Percentiles rank a stretch among this genome's conserved stretches.
Evolutionary conservation across 768 basidiomycete genomes (phyloP).

Genomic region (Lactifluus volemus): DNA sequence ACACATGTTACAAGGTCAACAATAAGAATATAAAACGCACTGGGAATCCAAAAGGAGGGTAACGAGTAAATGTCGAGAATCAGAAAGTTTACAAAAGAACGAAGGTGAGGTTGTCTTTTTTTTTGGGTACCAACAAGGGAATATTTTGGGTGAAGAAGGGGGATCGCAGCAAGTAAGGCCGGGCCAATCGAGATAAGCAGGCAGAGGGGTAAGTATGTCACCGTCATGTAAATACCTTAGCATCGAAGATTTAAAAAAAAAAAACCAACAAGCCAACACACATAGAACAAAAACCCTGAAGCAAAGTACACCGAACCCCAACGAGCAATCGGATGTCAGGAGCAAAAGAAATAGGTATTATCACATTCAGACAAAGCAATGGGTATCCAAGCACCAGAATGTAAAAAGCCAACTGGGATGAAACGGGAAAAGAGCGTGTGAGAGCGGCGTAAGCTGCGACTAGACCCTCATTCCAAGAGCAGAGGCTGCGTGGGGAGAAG

Average conservation of each 20-base stretch:
- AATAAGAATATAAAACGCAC: constrained; percentile 16
- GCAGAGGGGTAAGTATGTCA: neutral
- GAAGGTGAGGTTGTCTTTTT: neutral
- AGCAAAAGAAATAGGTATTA: constrained; percentile 1
- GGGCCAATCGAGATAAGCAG: neutral
- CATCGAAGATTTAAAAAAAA: neutral
- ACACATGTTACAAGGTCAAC: constrained; percentile 13
- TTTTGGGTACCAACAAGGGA: neutral
- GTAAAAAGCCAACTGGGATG: neutral
- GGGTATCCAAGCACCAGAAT: constrained; percentile 2
- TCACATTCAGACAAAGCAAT: neutral
- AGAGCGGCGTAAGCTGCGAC: neutral
- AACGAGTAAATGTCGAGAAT: neutral
- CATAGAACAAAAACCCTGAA: constrained; percentile 6
- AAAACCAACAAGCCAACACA: neutral
- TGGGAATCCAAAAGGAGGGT: constrained; percentile 2
- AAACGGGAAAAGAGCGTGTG: neutral
- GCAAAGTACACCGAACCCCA: neutral
- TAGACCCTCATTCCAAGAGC: constrained; percentile 17
- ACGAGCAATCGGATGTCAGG: neutral
- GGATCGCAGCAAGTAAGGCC: neutral
- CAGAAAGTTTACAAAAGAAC: neutral
- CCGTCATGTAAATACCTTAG: neutral
- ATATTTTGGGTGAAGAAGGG: neutral
- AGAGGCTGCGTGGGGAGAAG: constrained; percentile 19